Conservation (phyloP, 257 asterid genomes). For the Echium plantagineum region DNA sequence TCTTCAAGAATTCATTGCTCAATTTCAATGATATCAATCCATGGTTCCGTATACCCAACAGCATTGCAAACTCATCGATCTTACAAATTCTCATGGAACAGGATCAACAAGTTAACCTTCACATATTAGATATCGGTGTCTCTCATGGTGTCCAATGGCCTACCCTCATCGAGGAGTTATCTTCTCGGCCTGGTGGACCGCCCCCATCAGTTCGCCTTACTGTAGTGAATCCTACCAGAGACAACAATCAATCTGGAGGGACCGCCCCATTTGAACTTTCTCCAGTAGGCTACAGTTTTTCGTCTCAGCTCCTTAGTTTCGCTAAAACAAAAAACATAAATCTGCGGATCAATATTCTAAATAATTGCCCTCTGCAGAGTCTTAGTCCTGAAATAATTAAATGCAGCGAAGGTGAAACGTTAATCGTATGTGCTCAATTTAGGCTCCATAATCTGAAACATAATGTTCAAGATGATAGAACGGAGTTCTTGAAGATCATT, state of each 20-base stretch:
- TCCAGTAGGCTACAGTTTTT: conserved; percentile 45
- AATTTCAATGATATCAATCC: conserved; percentile 74
- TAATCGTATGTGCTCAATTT: conserved; percentile 61
- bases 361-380: conserved; percentile 39
- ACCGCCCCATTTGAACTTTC: conserved; percentile 36
- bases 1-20: conserved; percentile 51
- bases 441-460: conserved; percentile 59
- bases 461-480: conserved; percentile 44
- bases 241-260: conserved; percentile 21
- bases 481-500: conserved; percentile 33
- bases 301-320: conserved; percentile 47
- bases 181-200: conserved; percentile 61
- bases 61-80: conserved; percentile 60
- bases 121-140: conserved; percentile 80
- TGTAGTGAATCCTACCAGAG: conserved; percentile 31
- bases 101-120: conserved; percentile 35
- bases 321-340: conserved; percentile 65
- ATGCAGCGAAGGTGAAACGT: conserved; percentile 42
- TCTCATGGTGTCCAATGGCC: conserved; percentile 97
- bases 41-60: conserved; percentile 77
- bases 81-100: conserved; percentile 53
- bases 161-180: conserved; percentile 62
- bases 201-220: conserved; percentile 73
- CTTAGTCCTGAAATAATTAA: conserved; percentile 42
- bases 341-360: conserved; percentile 56